Conservation (phyloP, 2,329 filamentous ascomycete genomes). For the Plectosphaerella cucumerina region DNA sequence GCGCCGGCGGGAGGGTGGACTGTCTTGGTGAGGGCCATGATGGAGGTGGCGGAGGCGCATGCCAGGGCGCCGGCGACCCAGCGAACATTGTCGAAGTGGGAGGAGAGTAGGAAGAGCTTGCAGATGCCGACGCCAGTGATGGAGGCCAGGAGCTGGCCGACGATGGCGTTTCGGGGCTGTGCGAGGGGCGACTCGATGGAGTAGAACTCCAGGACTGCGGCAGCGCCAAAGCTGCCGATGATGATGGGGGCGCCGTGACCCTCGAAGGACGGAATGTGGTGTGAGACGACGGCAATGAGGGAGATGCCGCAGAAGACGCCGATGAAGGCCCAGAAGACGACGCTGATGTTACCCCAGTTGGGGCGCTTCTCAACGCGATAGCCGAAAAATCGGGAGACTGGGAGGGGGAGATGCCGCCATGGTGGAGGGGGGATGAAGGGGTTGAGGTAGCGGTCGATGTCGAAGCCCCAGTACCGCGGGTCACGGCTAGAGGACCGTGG, state of each 20-base stretch:
- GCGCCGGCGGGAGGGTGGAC: constrained; percentile 72
- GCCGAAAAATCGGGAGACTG: constrained; percentile 66
- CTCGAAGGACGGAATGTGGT: constrained; percentile 49
- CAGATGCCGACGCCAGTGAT: constrained; percentile 56
- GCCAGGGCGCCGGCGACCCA: constrained; percentile 64
- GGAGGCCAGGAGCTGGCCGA: constrained; percentile 63
- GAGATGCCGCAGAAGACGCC: constrained; percentile 60
- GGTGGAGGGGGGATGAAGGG: constrained; percentile 63
- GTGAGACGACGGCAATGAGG: constrained; percentile 53
- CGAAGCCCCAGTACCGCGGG: constrained; percentile 49
- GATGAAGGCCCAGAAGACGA: constrained; percentile 59
- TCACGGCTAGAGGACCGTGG: background rate
- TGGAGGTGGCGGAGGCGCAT: constrained; percentile 56
- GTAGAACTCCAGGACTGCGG: constrained; percentile 72
- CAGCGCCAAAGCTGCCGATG: constrained; percentile 70
- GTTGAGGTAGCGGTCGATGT: constrained; percentile 76
- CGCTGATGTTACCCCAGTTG: constrained; percentile 51
- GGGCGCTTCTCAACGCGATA: constrained; percentile 40
- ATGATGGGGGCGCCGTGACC: constrained; percentile 52
- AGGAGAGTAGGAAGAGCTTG: constrained; percentile 58
- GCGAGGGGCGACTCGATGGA: constrained; percentile 67
- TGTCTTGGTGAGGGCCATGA: constrained; percentile 69
- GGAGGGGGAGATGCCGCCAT: constrained; percentile 59
- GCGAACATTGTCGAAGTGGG: constrained; percentile 44
- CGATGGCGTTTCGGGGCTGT: constrained; percentile 65